Evolutionary conservation across 2,329 filamentous ascomycete genomes (phyloP), one percentile per base, ranked within the genome.

Genomic region (Cadophora sp.): DNA sequence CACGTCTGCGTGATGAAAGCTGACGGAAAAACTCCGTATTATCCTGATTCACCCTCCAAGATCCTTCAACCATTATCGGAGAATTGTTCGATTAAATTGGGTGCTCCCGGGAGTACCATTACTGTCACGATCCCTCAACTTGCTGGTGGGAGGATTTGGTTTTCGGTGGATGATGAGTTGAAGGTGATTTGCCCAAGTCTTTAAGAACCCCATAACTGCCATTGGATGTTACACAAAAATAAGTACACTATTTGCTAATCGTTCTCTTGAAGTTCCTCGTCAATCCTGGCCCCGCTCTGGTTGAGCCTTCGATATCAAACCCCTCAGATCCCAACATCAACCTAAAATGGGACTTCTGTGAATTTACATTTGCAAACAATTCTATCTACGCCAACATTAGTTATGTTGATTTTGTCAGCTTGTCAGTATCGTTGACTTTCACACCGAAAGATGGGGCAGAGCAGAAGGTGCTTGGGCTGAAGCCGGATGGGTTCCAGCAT

Each of bases 281-380:
- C 63, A 94, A 94, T 78, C 89, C 87, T 1, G 75, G 75, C 9
- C 89, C 91, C 9, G 89, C 87, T 1, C 82, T 94, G 13, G 91
- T 94, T 55, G 91, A 94, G 79, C 92, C 92, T 0, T 89, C 88
- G 13, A 87, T 90, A 30, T 90, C 86, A 33, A 94, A 94, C 77
- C 77, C 82, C 0, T 77, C 82, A 0, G 90, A 92, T 73, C 78
- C 83, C 1, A 92, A 91, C 76, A 88, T 88, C 75, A 80, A 84
- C 41, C 79, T 85, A 50, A 79, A 82, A 66, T 92, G 89, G 89
- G 85, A 83, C 39, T 92, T 92, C 75, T 87, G 84, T 79, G 90
- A 92, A 78, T 89, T 91, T 72, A 90, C 89, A 16, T 90, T 85
- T 78, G 91, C 91, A 76, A 73, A 78, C 45, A 74, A 77, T 33